These are phyloP conservation scores for Penicillium sp. DNA, from an alignment of 2,329 filamentous ascomycete species.

Conservation along the genomic window DNA sequence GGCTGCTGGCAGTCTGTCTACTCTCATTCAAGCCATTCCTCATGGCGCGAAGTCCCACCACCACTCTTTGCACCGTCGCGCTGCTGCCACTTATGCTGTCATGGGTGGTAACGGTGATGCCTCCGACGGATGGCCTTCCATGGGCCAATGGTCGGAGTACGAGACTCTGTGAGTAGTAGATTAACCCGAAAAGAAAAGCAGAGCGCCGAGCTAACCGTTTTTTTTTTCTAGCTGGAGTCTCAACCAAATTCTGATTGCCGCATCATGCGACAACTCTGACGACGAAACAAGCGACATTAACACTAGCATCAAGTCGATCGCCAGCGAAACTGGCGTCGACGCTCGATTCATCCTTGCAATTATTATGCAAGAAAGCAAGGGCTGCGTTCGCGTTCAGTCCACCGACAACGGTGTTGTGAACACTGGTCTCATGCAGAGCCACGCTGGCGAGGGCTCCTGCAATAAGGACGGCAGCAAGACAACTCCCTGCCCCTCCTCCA, in stretches of 20 bases:
- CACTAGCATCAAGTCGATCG: constrained; percentile 36
- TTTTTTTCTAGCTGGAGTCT: constrained; percentile 16
- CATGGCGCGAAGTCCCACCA: constrained; percentile 14
- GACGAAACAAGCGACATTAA: constrained; percentile 34
- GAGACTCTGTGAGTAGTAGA: constrained; percentile 23
- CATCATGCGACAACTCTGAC: constrained; percentile 27
- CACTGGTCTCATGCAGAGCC: constrained; percentile 42
- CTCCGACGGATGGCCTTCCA: constrained; percentile 29
- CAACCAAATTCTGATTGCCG: constrained; percentile 12
- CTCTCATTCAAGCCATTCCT: constrained; percentile 22
- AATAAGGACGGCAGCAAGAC: constrained; percentile 27
- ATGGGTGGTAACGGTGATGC: constrained; percentile 23
- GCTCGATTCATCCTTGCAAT: constrained; percentile 48
- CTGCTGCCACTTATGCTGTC: constrained; percentile 17
- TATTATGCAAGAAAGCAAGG: constrained; percentile 48
- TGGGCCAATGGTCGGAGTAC: constrained; percentile 24
- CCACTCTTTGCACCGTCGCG: constrained; percentile 19
- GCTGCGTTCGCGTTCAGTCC: constrained; percentile 46
- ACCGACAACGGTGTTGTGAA: constrained; percentile 46
- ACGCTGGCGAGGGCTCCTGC: constrained; percentile 37
- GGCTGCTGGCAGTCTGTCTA: constrained; percentile 35
- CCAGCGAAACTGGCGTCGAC: constrained; percentile 35
- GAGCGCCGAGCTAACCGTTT: constrained; percentile 15
- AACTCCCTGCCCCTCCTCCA: constrained; percentile 26
- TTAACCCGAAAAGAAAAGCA: constrained; percentile 18